Evolutionary conservation across 257 asterid species (phyloP).

Genomic region (Schizonepeta tenuifolia): DNA sequence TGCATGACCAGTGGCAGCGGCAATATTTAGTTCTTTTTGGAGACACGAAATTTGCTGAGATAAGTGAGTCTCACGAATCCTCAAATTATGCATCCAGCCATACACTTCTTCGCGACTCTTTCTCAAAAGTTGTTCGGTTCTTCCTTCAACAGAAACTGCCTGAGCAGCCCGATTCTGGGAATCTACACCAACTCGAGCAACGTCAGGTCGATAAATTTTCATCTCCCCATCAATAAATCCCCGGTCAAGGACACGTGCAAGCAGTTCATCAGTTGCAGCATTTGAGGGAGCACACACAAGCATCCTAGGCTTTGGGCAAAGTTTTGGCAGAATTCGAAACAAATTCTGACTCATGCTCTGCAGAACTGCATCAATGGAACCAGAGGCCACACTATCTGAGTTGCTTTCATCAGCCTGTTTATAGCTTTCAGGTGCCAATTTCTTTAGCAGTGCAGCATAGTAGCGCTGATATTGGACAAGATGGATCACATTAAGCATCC

Average conservation of each 20-base stretch:
- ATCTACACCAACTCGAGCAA: slow-evolving; percentile 97
- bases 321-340: slow-evolving; percentile 92
- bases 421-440: slow-evolving; percentile 97
- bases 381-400: slow-evolving; percentile 69
- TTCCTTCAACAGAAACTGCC: slow-evolving; percentile 97
- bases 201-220: slow-evolving; percentile 96
- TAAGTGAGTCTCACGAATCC: slow-evolving; percentile 76
- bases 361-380: slow-evolving; percentile 96
- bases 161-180: slow-evolving; percentile 98
- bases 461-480: slow-evolving; percentile 99
- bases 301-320: slow-evolving; percentile 99
- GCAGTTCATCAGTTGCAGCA: slow-evolving; percentile 98
- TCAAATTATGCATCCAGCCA: slow-evolving; percentile 89
- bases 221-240: slow-evolving; percentile 99
- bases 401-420: slow-evolving; percentile 78
- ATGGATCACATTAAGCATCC: slow-evolving; percentile 98
- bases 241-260: slow-evolving; percentile 96
- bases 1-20: slow-evolving; percentile 80
- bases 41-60: slow-evolving; percentile 84
- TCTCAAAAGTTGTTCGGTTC: slow-evolving; percentile 84
- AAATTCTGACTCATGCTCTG: slow-evolving; percentile 99
- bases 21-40: slow-evolving; percentile 81
- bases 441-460: slow-evolving; percentile 93
- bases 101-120: slow-evolving; percentile 83
- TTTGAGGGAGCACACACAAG: slow-evolving; percentile 99